A percentile compares a stretch with the other conserved stretches of the same genome.
Evolutionary conservation across 352 stramenopile genomes (phyloP).

Genomic region (Elongisporangium prolatum): DNA sequence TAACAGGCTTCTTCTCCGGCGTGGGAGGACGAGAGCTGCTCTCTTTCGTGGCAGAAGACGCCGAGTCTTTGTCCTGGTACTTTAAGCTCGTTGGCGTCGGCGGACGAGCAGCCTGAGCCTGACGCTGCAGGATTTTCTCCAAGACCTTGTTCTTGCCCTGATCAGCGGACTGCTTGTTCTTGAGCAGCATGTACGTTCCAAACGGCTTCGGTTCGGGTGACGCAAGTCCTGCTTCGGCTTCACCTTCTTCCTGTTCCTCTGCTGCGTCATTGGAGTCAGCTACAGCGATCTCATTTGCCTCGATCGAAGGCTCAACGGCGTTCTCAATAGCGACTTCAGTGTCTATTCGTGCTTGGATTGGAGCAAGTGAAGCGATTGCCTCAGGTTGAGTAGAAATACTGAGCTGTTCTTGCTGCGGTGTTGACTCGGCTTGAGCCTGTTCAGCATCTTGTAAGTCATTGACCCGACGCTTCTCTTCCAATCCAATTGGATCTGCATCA

Average conservation of each 20-base stretch:
- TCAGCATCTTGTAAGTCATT: neutral
- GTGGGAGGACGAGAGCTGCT: conserved; percentile 6
- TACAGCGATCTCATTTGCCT: neutral
- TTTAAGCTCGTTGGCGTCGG: neutral
- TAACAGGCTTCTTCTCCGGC: conserved; percentile 10
- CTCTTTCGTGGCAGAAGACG: neutral
- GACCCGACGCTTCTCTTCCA: neutral
- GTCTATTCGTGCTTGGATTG: neutral
- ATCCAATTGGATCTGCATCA: neutral
- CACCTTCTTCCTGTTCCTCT: conserved; percentile 3
- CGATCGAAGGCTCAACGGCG: too few species aligned
- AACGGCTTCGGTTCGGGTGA: conserved; percentile 13
- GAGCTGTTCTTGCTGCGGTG: neutral
- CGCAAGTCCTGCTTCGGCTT: conserved; percentile 1
- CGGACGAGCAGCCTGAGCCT: neutral
- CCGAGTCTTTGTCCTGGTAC: conserved; percentile 3
- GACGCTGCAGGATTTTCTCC: conserved; percentile 27
- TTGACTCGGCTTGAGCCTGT: neutral
- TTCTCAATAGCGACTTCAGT: neutral
- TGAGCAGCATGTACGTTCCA: conserved; percentile 42
- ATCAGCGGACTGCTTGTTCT: conserved; percentile 19
- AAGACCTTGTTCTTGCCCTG: conserved; percentile 33
- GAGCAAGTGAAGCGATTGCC: neutral
- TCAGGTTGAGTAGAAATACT: neutral
- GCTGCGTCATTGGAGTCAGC: neutral